phyloP scores from a whole-genome alignment of 2,329 filamentous ascomycete species.

The Neonectria ditissima region DNA sequence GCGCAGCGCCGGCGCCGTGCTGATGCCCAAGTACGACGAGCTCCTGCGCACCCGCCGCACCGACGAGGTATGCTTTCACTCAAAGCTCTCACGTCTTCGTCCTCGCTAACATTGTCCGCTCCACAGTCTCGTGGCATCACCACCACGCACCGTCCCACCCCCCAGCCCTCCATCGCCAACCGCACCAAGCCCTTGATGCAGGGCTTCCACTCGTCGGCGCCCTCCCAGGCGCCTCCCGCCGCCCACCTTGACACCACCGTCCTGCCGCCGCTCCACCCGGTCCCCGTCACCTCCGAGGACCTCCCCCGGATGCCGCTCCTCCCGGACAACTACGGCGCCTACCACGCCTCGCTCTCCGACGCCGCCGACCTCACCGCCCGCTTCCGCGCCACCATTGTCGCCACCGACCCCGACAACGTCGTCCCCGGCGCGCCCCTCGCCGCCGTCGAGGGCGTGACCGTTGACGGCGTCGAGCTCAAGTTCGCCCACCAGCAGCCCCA shows the following conservation, averaged over 20 bases:
- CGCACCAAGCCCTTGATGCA: slow-evolving; percentile 71
- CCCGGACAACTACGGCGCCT: slow-evolving; percentile 66
- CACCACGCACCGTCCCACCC: slow-evolving; percentile 61
- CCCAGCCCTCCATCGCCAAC: slow-evolving; percentile 57
- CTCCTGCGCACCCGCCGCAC: slow-evolving; percentile 53
- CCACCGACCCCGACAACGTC: slow-evolving; percentile 66
- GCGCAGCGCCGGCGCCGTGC: slow-evolving; percentile 52
- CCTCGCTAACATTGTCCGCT: slow-evolving; percentile 51
- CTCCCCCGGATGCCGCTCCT: slow-evolving; percentile 69
- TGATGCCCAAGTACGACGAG: slow-evolving; percentile 63
- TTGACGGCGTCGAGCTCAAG: slow-evolving; percentile 68
- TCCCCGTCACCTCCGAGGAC: slow-evolving; percentile 48
- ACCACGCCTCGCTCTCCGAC: slow-evolving; percentile 57
- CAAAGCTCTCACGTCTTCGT: not conserved
- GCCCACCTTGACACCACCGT: slow-evolving; percentile 64
- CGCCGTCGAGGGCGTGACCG: slow-evolving; percentile 68
- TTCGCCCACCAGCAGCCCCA: slow-evolving; percentile 57
- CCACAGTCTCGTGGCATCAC: slow-evolving; percentile 46
- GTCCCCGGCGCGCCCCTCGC: slow-evolving; percentile 64
- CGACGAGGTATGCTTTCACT: slow-evolving; percentile 35
- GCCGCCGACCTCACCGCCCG: slow-evolving; percentile 51
- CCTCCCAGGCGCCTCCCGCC: slow-evolving; percentile 51
- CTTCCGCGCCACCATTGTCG: slow-evolving; percentile 64
- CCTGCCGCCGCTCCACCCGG: slow-evolving; percentile 59
- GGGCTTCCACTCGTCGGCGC: slow-evolving; percentile 66